Evolutionary conservation across 257 asterid species (phyloP), one percentile per base, ranked within the genome.

Genomic region (Solanum corneliomulleri): DNA sequence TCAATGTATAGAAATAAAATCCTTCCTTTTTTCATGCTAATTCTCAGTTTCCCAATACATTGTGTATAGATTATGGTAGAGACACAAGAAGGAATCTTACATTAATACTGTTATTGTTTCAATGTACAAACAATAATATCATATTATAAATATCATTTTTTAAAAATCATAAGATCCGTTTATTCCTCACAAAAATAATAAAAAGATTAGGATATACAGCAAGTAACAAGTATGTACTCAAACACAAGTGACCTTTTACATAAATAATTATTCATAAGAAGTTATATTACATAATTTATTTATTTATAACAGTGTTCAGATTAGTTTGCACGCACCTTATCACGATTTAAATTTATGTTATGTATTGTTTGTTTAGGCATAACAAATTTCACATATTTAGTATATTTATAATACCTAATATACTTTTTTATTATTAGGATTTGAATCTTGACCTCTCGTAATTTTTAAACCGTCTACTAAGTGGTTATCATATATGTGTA

Each of bases 41-140:
- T 71, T 64, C 85, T 85, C 29, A 25, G 77, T 74, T 83, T 87
- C 89, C 89, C 84, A 27, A 80, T 90, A 87, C 82, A 83, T 52
- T 76, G 86, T 83, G 20, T 56, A 86, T 85, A 45, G 66, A 10
- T 47, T 80, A 83, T 60, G 33, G 74, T 58, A 84, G 88, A 52
- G 83, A 81, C 52, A 64, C 15, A 77, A 62, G 18, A 80, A 87
- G 86, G 91, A 88, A 88, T 88, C 87, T 90, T 85, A 72, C 86
- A 88, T 76, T 82, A 88, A 84, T 86, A 68, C 89, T n/a, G 11
- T 68, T 37, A 60, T 64, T 71, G 23, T 27, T 82, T 37, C 85
- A 47, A 47, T 49, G 85, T 18, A 80, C 44, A 80, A 80, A 29
- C 18, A 49, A 49, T 49, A 20, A 47, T 49, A 80, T 49, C 68